phyloP scores from a whole-genome alignment of 148 eudicot genomes.

The Rhododendron ferrugineum region DNA sequence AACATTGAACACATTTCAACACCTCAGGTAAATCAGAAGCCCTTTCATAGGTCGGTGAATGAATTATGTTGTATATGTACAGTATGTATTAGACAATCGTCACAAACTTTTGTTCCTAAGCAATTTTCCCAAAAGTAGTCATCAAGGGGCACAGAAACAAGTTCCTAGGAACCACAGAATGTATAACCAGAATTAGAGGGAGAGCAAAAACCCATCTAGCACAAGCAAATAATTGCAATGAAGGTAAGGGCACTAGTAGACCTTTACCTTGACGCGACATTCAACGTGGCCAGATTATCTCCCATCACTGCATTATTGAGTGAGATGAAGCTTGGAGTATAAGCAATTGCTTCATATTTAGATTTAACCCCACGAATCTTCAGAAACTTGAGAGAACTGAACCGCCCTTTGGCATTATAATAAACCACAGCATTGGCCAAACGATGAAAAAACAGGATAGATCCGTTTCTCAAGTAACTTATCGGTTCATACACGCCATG shows the following conservation, averaged over 20 bases:
- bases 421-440: background rate
- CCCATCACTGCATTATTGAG: background rate
- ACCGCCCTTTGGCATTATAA: background rate
- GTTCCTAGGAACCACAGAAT: background rate
- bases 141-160: background rate
- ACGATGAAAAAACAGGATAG: conserved; percentile 7
- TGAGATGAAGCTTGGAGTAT: conserved; percentile 4
- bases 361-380: background rate
- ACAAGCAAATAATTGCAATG: background rate
- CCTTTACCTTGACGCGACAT: background rate
- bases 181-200: background rate
- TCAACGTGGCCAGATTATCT: background rate
- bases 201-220: background rate
- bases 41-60: background rate
- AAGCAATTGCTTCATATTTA: background rate
- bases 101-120: background rate
- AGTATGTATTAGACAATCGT: background rate
- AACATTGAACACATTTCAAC: background rate
- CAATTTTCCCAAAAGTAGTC: background rate
- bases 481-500: conserved; percentile 4
- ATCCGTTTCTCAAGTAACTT: conserved; percentile 9
- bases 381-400: background rate
- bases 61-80: too few species aligned
- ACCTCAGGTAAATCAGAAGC: background rate
- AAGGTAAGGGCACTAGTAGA: background rate